phyloP scores from a whole-genome alignment of 2,329 filamentous ascomycete species.

The Westerdykella ornata region DNA sequence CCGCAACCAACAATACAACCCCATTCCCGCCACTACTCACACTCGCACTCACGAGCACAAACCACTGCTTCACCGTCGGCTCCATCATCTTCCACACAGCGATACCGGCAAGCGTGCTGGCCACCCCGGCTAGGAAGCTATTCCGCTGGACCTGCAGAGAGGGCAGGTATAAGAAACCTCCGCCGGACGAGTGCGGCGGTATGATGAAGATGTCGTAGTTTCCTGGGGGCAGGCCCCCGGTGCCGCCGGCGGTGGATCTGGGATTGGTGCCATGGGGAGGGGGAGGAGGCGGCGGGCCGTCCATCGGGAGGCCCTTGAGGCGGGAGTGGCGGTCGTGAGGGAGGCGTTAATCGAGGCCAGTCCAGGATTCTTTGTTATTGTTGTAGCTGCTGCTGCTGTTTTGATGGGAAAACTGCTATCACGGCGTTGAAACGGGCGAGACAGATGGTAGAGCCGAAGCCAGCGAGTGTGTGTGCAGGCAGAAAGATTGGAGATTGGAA shows the following conservation, averaged over 20 bases:
- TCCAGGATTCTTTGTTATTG: background rate
- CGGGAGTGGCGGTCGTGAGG: constrained; percentile 14
- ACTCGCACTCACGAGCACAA: constrained; percentile 58
- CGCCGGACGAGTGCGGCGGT: constrained; percentile 80
- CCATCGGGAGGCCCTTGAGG: constrained; percentile 31
- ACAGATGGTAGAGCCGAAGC: background rate
- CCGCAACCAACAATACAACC: constrained; percentile 63
- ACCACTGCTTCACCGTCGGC: constrained; percentile 68
- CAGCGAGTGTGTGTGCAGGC: constrained; percentile 3
- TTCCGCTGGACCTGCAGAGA: constrained; percentile 80
- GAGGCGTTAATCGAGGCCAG: background rate
- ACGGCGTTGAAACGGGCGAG: constrained; percentile 5
- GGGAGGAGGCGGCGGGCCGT: constrained; percentile 62
- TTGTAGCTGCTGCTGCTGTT: background rate
- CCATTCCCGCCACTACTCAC: constrained; percentile 56
- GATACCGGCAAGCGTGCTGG: constrained; percentile 65
- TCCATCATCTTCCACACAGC: constrained; percentile 66
- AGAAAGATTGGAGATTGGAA: background rate
- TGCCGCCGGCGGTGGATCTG: constrained; percentile 45
- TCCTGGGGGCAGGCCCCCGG: constrained; percentile 66
- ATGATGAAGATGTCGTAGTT: constrained; percentile 98
- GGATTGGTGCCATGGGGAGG: constrained; percentile 79
- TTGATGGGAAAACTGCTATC: too few relatives aligned
- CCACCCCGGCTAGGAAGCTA: constrained; percentile 84
- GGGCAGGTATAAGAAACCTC: constrained; percentile 89